Evolutionary conservation across 768 basidiomycete species (phyloP), one percentile per base, ranked within the genome.

Genomic region (Leccinum longicurvipes): DNA sequence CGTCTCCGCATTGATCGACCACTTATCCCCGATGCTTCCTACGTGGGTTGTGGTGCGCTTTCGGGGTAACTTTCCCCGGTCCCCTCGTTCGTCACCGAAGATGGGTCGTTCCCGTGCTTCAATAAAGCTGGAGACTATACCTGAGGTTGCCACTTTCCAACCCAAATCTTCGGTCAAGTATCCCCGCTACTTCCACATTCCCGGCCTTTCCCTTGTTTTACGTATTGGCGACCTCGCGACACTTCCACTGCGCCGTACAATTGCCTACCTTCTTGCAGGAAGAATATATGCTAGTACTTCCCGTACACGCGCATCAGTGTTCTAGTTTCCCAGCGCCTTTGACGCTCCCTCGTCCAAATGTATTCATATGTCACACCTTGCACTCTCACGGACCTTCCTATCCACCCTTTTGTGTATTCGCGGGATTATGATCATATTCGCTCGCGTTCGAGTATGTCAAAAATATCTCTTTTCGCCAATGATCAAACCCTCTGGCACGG

Each of bases 51-150:
- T 59, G 29, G 21, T 34, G 17, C 56, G 45, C 24, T 60, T 44
- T 41, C 62, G 57, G 44, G 56, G 52, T 6, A 60, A 59, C 46
- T 19, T 51, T 45, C 50, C 53, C 17, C 60, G 62, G 29, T 62
- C 68, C 49, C 64, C 63, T 55, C 62, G 63, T 32, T 54, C 63
- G 24, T 63, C 63, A 3, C 67, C 68, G 10, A 68, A 70, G 53
- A 50, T 65, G 41, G 50, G 61, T 34, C 69, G 63, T 19, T 50
- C 65, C 17, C 68, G 61, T 47, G 51, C 55, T 17, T 54, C 61
- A n/a, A 59, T 65, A 12, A 68, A 67, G 45, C 70, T 75, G n/a
- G 74, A 75, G 59, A 75, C 75, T 14, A 76, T 75, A 57, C 72
- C 71, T 10, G 74, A 75, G 56, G 67, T 67, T 31, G 52, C 71